phyloP scores from a whole-genome alignment of 1,284 basidiomycete genomes.

The Trametes hirsuta region DNA sequence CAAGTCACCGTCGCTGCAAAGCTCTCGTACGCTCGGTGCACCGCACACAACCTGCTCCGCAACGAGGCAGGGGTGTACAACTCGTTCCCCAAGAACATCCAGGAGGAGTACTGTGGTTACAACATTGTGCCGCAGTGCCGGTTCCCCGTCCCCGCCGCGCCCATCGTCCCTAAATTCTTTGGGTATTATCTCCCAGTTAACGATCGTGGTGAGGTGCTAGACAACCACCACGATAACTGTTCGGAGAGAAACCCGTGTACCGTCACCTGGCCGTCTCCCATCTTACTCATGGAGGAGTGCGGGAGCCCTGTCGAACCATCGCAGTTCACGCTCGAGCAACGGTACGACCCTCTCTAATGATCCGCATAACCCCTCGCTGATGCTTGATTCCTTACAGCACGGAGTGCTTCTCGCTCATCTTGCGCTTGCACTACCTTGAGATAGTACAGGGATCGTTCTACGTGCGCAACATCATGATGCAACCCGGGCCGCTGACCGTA shows the following conservation, averaged over 20 bases:
- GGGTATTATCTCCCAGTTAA: constrained; percentile 49
- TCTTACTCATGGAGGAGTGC: constrained; percentile 53
- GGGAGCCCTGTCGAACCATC: constrained; percentile 38
- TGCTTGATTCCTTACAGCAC: constrained; percentile 30
- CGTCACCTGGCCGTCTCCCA: constrained; percentile 37
- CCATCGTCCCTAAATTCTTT: constrained; percentile 56
- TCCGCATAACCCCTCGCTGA: background rate
- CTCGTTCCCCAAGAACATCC: constrained; percentile 45
- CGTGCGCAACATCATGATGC: constrained; percentile 47
- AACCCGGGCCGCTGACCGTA: constrained; percentile 44
- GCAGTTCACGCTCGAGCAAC: constrained; percentile 37
- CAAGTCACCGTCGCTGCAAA: constrained; percentile 39
- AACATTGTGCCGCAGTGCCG: constrained; percentile 43
- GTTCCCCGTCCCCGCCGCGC: constrained; percentile 46
- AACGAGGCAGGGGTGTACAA: constrained; percentile 49
- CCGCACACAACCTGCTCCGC: constrained; percentile 29
- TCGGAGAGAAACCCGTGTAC: background rate
- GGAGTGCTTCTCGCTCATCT: constrained; percentile 43
- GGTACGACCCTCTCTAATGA: constrained; percentile 24
- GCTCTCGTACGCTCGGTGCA: constrained; percentile 17
- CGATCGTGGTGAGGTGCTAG: constrained; percentile 7
- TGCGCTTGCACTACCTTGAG: constrained; percentile 42
- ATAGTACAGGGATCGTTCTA: constrained; percentile 46
- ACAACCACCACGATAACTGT: constrained; percentile 5
- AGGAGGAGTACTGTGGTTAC: constrained; percentile 50